phyloP scores from a whole-genome alignment of 805 yeast species.

The Saccharomyces eubayanus region DNA sequence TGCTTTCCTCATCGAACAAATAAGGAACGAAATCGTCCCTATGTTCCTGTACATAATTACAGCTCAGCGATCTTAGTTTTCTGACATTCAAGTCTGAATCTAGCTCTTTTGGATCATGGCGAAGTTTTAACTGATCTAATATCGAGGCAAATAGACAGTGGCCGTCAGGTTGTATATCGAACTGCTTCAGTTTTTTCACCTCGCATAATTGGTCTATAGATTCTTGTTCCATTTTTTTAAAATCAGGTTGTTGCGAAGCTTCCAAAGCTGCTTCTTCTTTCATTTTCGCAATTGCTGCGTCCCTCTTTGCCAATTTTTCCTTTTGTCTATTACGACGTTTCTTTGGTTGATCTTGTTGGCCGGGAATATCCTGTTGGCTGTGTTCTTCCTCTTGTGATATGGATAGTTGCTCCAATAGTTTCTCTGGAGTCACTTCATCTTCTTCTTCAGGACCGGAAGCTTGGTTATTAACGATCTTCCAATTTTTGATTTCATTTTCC shows the following conservation, averaged over 20 bases:
- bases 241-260: constrained; percentile 57
- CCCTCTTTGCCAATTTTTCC: constrained; percentile 70
- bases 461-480: constrained; percentile 3
- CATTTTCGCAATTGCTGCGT: constrained; percentile 55
- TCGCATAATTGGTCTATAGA: constrained; percentile 49
- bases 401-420: constrained; percentile 51
- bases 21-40: constrained; percentile 73
- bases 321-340: constrained; percentile 68
- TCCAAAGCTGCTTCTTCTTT: constrained; percentile 64
- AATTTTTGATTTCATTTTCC: constrained; percentile 38
- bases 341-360: constrained; percentile 21
- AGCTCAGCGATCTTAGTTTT: constrained; percentile 59
- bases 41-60: constrained; percentile 53
- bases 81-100: constrained; percentile 13
- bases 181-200: constrained; percentile 41
- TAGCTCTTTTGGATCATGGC: constrained; percentile 36
- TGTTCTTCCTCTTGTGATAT: constrained; percentile 24
- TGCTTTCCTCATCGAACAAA: constrained; percentile 69
- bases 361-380: constrained; percentile 11
- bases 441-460: constrained; percentile 32
- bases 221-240: constrained; percentile 62
- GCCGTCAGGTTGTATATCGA: constrained; percentile 84
- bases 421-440: constrained; percentile 58
- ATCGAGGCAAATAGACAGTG: constrained; percentile 87
- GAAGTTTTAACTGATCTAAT: constrained; percentile 58